phyloP scores from a whole-genome alignment of 305 asterid species.

The Fraxinus sp. region DNA sequence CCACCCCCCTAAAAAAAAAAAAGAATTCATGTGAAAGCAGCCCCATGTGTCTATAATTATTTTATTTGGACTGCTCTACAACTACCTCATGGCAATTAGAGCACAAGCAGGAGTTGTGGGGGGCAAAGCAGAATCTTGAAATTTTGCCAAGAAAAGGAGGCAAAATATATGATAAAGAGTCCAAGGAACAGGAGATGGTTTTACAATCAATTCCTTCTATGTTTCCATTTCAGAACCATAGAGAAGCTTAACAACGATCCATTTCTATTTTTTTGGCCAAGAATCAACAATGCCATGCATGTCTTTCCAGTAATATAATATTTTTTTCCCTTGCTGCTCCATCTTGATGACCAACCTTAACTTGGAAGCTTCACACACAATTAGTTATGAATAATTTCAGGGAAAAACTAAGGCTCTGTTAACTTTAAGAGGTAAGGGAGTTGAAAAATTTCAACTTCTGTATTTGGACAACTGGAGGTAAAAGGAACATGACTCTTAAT shows the following conservation, averaged over 20 bases:
- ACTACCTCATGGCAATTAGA: neutral
- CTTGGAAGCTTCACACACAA: neutral
- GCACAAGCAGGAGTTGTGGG: neutral
- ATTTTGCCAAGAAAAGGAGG: neutral
- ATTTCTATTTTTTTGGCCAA: neutral
- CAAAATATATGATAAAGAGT: neutral
- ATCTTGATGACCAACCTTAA: neutral
- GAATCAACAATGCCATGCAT: neutral
- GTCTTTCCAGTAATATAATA: neutral
- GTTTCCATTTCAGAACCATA: neutral
- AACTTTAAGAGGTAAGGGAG: neutral
- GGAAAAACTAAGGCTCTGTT: neutral
- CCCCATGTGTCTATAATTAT: neutral
- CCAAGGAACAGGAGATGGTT: neutral
- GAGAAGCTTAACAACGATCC: neutral
- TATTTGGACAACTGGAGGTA: neutral
- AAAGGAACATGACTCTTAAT: neutral
- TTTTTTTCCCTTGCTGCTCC: neutral
- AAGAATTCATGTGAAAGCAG: neutral
- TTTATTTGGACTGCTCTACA: neutral
- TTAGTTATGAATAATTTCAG: neutral
- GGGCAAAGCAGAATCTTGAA: too few species aligned
- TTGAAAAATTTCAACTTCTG: neutral
- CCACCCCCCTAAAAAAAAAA: neutral
- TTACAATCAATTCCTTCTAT: neutral